A percentile compares a stretch with the other conserved stretches of the same genome.
These are phyloP conservation scores for Cutaneotrichosporon curvatum DNA, from an alignment of 1,284 basidiomycete species.

Conservation along the genomic window DNA sequence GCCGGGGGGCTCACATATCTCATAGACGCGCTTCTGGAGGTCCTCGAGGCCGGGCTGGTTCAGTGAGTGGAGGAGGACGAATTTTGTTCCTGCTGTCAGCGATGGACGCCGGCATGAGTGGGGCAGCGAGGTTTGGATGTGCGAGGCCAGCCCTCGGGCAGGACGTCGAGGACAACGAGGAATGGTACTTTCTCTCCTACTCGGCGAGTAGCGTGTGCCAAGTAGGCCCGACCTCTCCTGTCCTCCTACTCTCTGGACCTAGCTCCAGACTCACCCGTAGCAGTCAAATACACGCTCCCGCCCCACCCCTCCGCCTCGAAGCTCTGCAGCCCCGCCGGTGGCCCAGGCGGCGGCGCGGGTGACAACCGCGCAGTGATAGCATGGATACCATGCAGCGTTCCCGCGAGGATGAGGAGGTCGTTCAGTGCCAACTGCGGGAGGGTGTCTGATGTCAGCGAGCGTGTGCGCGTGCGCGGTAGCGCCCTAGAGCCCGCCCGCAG, in stretches of 20 bases:
- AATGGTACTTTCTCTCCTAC: too few relatives aligned
- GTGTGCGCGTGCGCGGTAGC: too few relatives aligned
- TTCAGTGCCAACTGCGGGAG: conserved; percentile 85
- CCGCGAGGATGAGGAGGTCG: conserved; percentile 92
- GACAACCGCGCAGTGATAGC: conserved; percentile 91
- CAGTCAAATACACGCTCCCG: conserved; percentile 59
- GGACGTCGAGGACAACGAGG: too few relatives aligned
- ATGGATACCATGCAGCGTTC: conserved; percentile 95
- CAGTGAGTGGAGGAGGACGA: conserved; percentile 75
- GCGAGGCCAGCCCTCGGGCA: too few relatives aligned
- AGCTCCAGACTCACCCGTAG: conserved; percentile 88
- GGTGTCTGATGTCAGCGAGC: conserved; percentile 56
- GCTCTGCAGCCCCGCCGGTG: conserved; percentile 77
- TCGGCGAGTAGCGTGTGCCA: too few relatives aligned
- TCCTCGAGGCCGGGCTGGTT: conserved; percentile 56
- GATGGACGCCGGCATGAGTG: background rate
- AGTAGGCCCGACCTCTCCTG: too few relatives aligned
- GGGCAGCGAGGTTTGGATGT: too few relatives aligned
- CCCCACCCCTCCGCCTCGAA: conserved; percentile 78
- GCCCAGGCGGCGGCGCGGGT: conserved; percentile 70
- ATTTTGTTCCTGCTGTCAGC: conserved; percentile 74
- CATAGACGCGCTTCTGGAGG: conserved; percentile 73
- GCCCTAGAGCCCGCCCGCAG: too few relatives aligned
- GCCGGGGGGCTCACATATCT: conserved; percentile 56
- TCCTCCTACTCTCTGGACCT: too few relatives aligned